Evolutionary conservation across 139 green algal species (phyloP), one percentile per base, ranked within the genome.

Genomic region (Tetraselmis striata): DNA sequence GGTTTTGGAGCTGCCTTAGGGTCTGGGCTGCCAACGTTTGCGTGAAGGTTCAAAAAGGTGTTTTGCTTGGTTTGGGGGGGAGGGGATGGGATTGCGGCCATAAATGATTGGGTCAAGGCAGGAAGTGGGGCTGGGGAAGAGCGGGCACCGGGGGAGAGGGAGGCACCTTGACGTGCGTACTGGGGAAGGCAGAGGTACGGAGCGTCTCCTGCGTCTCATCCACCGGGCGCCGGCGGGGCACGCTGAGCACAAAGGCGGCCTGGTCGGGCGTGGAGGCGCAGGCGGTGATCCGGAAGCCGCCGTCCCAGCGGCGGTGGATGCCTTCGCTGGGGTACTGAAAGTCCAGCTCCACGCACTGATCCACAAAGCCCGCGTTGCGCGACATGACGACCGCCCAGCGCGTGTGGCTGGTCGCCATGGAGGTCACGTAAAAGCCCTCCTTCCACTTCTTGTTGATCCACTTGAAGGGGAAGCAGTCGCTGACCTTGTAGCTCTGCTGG

Each of bases 381-480:
- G 89, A 96, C 97, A 99, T 99, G 83, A 99, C 97, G n/a, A 99
- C 97, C 0, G 96, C 97, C 97, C 97, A 99, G 26, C 96, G 89
- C 29, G 92, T 95, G 86, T 95, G 91, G 28, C 85, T 92, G 76
- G 96, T 99, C 77, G 95, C 94, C 95, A 99, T 99, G 89, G 91
- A 93, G 67, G 96, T 99, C 31, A 99, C 96, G 83, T 98, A 98
- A 87, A 99, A 99, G 78, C 96, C 96, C 90, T 99, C 97, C 88
- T 98, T 98, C 97, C 97, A 99, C 89, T 99, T 99, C 88, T 99
- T 99, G 95, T 99, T 99, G 85, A 99, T 99, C 96, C 97, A 99
- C 90, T 99, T 99, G 93, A 99, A 99, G 79, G 97, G 97, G 87
- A 99, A 99, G 18, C 90, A 97, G 91, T 99, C 97, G 31, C 88